phyloP scores from a whole-genome alignment of 1,139 yeast species.

The Candida dubliniensis region DNA sequence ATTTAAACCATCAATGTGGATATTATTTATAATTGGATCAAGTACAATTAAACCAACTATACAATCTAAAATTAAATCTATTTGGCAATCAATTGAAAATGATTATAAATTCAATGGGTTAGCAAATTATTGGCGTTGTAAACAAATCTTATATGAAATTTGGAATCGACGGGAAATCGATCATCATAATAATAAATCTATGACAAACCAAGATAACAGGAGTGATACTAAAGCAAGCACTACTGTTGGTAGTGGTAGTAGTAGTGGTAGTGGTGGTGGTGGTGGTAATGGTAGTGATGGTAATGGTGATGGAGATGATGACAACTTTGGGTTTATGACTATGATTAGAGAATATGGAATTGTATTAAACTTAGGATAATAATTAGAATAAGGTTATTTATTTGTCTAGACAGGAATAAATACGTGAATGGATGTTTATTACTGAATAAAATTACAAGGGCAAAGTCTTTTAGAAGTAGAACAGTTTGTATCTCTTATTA shows the following conservation, averaged over 20 bases:
- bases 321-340: conserved; percentile 51
- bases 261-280: neutral
- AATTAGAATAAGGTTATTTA: too few relatives aligned
- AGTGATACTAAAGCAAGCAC: too few relatives aligned
- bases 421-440: too few relatives aligned
- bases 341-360: conserved; percentile 56
- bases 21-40: conserved; percentile 48
- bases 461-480: too few relatives aligned
- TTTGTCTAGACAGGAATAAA: too few relatives aligned
- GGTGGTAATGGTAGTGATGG: neutral
- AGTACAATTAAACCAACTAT: conserved; percentile 22
- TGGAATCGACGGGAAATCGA: conserved; percentile 40
- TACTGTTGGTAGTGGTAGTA: too few relatives aligned
- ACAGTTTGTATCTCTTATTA: too few relatives aligned
- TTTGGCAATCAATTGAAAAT: conserved; percentile 27
- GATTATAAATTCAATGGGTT: neutral
- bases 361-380: conserved; percentile 35
- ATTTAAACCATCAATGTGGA: conserved; percentile 48
- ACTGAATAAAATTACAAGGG: too few relatives aligned
- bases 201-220: too few relatives aligned
- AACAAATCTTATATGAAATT: conserved; percentile 53
- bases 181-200: too few relatives aligned
- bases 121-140: conserved; percentile 52
- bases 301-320: conserved; percentile 30
- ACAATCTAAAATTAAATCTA: conserved; percentile 25